A percentile compares a stretch with the other conserved stretches of the same genome.
Conservation (phyloP, 2,329 filamentous ascomycete species). For the Passalora sequoiae region DNA sequence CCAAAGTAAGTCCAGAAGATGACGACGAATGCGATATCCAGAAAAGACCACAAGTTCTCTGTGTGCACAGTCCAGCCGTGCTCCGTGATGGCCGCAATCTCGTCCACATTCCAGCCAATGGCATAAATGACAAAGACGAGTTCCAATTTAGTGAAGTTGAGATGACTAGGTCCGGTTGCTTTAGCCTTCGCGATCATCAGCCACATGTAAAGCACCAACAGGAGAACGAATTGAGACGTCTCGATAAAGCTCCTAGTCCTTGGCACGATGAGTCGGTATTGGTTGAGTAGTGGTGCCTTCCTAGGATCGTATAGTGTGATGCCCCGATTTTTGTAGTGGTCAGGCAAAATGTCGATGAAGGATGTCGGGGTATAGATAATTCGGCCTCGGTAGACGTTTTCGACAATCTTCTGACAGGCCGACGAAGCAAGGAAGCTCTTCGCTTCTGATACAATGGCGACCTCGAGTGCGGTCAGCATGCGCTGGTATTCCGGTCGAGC, state of each 20-base stretch:
- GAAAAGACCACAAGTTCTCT: slow-evolving; percentile 82
- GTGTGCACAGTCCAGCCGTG: slow-evolving; percentile 78
- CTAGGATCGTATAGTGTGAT: slow-evolving; percentile 76
- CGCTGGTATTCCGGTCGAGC: slow-evolving; percentile 48
- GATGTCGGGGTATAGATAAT: slow-evolving; percentile 77
- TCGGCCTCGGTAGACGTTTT: slow-evolving; percentile 74
- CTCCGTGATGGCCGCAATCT: slow-evolving; percentile 69
- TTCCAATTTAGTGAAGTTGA: slow-evolving; percentile 50
- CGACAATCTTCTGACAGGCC: slow-evolving; percentile 74
- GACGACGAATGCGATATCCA: slow-evolving; percentile 71
- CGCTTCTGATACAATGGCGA: slow-evolving; percentile 77
- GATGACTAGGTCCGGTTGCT: slow-evolving; percentile 34
- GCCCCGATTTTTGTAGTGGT: slow-evolving; percentile 78
- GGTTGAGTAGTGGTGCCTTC: slow-evolving; percentile 70
- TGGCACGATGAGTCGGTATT: slow-evolving; percentile 79
- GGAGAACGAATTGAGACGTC: slow-evolving; percentile 64
- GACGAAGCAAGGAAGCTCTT: slow-evolving; percentile 72
- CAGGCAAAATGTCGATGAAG: slow-evolving; percentile 77
- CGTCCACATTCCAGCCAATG: slow-evolving; percentile 73
- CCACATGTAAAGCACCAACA: slow-evolving; percentile 63
- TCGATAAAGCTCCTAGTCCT: slow-evolving; percentile 72
- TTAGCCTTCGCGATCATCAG: slow-evolving; percentile 67
- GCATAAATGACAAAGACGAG: slow-evolving; percentile 66
- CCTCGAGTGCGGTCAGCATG: slow-evolving; percentile 71
- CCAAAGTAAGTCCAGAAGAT: slow-evolving; percentile 66